Evolutionary conservation across 257 asterid genomes (phyloP).

Genomic region (Scutellaria galericulata): DNA sequence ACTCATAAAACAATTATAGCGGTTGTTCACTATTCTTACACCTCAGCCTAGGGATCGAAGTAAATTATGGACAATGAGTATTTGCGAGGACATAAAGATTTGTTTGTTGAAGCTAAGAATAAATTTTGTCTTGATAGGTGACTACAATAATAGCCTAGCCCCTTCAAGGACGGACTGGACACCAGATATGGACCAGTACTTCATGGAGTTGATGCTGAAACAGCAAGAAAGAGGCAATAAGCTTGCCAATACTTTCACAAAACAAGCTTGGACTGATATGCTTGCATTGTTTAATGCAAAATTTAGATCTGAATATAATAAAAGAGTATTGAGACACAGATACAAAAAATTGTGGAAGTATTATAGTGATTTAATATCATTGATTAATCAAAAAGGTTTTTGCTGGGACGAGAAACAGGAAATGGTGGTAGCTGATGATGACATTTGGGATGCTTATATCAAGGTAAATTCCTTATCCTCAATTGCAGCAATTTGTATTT

Average conservation of each 20-base stretch:
- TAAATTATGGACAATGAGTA: not conserved
- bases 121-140: constrained; percentile 41
- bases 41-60: not conserved
- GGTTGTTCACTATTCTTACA: not conserved
- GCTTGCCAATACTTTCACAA: constrained; percentile 43
- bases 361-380: constrained; percentile 38
- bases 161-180: constrained; percentile 53
- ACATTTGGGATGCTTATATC: constrained; percentile 49
- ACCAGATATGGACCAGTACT: constrained; percentile 45
- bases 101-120: constrained; percentile 12
- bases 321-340: constrained; percentile 48
- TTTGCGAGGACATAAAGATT: not conserved
- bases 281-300: constrained; percentile 44
- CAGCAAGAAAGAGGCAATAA: constrained; percentile 52
- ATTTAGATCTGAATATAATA: constrained; percentile 41
- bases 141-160: constrained; percentile 31
- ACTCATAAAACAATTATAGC: not conserved
- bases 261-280: constrained; percentile 54
- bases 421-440: constrained; percentile 49
- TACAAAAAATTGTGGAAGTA: constrained; percentile 44
- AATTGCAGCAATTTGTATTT: constrained; percentile 20
- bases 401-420: constrained; percentile 48
- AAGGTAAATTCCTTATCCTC: constrained; percentile 42
- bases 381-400: constrained; percentile 46
- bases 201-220: constrained; percentile 44